Conservation (phyloP, 768 basidiomycete species). For the Exidia glandulosa region DNA sequence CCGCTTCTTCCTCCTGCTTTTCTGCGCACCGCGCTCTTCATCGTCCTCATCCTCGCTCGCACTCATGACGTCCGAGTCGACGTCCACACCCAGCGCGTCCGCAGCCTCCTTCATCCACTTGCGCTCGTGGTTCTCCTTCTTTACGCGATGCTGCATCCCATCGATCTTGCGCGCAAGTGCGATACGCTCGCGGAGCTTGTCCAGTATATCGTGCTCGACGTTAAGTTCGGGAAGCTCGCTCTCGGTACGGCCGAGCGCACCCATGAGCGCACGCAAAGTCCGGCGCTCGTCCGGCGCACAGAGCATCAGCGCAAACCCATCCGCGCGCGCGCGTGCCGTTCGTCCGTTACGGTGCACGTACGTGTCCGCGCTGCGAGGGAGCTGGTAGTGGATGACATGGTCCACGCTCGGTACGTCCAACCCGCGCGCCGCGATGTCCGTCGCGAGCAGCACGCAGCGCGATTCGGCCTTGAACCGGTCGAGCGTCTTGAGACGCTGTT, state of each 20-base stretch:
- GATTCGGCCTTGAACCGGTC: constrained; percentile 82
- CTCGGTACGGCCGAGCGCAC: constrained; percentile 57
- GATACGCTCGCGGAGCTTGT: constrained; percentile 74
- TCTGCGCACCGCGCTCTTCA: constrained; percentile 24
- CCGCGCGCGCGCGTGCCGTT: constrained; percentile 81
- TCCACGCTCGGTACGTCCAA: constrained; percentile 91
- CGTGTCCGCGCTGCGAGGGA: constrained; percentile 86
- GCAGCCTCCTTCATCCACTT: constrained; percentile 88
- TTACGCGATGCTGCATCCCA: constrained; percentile 64
- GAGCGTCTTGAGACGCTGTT: constrained; percentile 90
- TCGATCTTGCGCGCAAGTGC: constrained; percentile 83
- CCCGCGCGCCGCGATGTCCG: constrained; percentile 93
- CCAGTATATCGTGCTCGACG: constrained; percentile 72
- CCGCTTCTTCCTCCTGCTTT: constrained; percentile 29
- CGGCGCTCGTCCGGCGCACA: constrained; percentile 83
- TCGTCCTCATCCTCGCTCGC: constrained; percentile 43
- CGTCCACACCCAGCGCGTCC: constrained; percentile 82
- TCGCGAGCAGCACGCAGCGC: constrained; percentile 79
- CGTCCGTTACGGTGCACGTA: constrained; percentile 93
- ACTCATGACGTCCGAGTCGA: constrained; percentile 65
- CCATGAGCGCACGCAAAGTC: constrained; percentile 58
- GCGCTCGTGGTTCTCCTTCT: constrained; percentile 81
- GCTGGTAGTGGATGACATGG: constrained; percentile 95
- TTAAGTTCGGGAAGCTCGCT: constrained; percentile 65
- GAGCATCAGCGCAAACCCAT: constrained; percentile 85